These are phyloP conservation scores for Elongisporangium senticosum DNA, from an alignment of 352 stramenopile genomes.

Conservation along the genomic window DNA sequence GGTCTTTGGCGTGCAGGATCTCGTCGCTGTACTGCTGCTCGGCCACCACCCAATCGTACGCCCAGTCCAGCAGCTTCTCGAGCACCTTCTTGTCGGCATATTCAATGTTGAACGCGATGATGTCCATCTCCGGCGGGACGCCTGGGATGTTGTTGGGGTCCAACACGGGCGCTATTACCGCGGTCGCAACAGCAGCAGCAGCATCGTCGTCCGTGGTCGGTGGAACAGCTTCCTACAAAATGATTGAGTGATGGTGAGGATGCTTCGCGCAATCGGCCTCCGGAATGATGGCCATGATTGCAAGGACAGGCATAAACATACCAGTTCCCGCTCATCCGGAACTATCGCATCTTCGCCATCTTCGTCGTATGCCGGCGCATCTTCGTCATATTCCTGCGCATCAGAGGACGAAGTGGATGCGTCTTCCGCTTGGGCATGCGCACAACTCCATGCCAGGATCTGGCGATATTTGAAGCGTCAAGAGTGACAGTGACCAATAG, in stretches of 20 bases:
- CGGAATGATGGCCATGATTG: not conserved
- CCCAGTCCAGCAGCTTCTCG: constrained; percentile 53
- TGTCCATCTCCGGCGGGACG: constrained; percentile 14
- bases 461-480: not conserved
- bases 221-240: not conserved
- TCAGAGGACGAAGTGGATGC: not conserved
- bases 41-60: constrained; percentile 41
- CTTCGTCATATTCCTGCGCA: not conserved
- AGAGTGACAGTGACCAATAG: not conserved
- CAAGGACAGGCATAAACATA: not conserved
- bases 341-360: not conserved
- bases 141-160: not conserved
- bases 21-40: constrained; percentile 35
- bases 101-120: constrained; percentile 55
- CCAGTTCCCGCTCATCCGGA: not conserved
- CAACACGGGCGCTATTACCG: not conserved
- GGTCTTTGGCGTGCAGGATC: constrained; percentile 16
- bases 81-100: constrained; percentile 45
- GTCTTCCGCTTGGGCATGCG: not conserved
- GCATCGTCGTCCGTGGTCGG: not conserved
- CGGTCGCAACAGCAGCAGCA: not conserved
- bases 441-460: not conserved
- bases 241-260: not conserved
- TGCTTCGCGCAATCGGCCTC: not conserved
- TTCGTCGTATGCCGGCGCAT: not conserved